Evolutionary conservation across 129 eudicot species (phyloP).

Genomic region (Lonicera japonica): DNA sequence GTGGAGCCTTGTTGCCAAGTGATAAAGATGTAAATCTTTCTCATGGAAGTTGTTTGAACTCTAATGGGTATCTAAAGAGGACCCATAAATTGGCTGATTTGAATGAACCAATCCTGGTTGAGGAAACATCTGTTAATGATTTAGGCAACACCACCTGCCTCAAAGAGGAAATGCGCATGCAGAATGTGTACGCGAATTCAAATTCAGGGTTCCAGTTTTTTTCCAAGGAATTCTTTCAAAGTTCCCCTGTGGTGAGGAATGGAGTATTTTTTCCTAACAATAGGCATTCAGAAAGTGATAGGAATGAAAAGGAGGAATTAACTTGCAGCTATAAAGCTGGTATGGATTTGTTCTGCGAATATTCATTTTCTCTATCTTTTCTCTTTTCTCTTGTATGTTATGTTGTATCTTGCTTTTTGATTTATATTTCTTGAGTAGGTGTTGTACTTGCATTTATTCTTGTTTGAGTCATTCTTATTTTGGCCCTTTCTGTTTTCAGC

Average conservation of each 20-base stretch:
- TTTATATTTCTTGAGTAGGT: too few relatives aligned
- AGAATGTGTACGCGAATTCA: conserved; percentile 27
- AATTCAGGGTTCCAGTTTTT: conserved; percentile 18
- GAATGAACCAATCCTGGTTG: conserved; percentile 37
- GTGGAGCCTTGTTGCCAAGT: neutral
- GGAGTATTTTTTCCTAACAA: conserved; percentile 4
- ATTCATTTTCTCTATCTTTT: neutral
- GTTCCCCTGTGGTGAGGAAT: conserved; percentile 10
- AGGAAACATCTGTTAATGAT: conserved; percentile 25
- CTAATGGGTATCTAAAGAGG: conserved; percentile 2
- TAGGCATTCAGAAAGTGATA: conserved; percentile 7
- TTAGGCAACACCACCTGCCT: conserved; percentile 5
- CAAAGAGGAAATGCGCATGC: conserved; percentile 22
- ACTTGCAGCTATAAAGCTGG: conserved; percentile 25
- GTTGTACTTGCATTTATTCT: neutral
- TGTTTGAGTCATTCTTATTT: neutral
- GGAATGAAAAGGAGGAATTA: conserved; percentile 19
- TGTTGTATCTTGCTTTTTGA: neutral
- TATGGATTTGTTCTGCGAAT: conserved; percentile 6
- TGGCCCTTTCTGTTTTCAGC: too few relatives aligned
- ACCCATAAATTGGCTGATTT: conserved; percentile 32
- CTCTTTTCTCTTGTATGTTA: neutral
- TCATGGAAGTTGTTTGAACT: conserved; percentile 4
- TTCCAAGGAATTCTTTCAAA: conserved; percentile 20
- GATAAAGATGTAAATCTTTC: conserved; percentile 8